Evolutionary conservation across 441 rosid species (phyloP).

Genomic region (Populus hybrid): DNA sequence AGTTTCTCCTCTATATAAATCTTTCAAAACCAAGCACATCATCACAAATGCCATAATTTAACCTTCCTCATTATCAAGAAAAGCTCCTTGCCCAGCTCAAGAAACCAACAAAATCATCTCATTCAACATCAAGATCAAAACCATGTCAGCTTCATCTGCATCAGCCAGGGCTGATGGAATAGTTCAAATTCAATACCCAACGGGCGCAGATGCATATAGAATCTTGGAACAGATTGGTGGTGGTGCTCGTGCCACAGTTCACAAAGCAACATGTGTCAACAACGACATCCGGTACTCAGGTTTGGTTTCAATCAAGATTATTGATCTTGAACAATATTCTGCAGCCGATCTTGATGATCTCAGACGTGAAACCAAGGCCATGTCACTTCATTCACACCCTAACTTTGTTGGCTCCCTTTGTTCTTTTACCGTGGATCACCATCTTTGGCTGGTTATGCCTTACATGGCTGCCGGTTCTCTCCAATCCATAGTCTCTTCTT

Average conservation of each 20-base stretch:
- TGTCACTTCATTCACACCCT: constrained; percentile 76
- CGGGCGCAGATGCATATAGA: constrained; percentile 54
- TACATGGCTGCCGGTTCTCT: neutral
- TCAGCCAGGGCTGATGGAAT: constrained; percentile 26
- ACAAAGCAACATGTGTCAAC: constrained; percentile 70
- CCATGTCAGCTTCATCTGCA: constrained; percentile 9
- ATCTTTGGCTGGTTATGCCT: constrained; percentile 94
- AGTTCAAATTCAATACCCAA: constrained; percentile 37
- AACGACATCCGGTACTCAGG: constrained; percentile 48
- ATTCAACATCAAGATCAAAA: neutral
- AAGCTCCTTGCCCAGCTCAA: neutral
- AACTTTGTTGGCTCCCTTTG: constrained; percentile 73
- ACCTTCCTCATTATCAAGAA: neutral
- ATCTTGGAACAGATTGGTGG: constrained; percentile 62
- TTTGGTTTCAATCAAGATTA: constrained; percentile 72
- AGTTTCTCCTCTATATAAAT: no score
- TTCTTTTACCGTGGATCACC: constrained; percentile 64
- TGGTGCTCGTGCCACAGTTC: constrained; percentile 71
- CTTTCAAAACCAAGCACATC: no score
- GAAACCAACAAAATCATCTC: neutral
- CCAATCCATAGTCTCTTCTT: constrained; percentile 14
- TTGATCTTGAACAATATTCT: constrained; percentile 60
- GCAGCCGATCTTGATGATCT: constrained; percentile 57
- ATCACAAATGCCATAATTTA: neutral
- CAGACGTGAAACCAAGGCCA: constrained; percentile 65